phyloP scores from a whole-genome alignment of 768 basidiomycete species.

The Calocybe cyanea region DNA sequence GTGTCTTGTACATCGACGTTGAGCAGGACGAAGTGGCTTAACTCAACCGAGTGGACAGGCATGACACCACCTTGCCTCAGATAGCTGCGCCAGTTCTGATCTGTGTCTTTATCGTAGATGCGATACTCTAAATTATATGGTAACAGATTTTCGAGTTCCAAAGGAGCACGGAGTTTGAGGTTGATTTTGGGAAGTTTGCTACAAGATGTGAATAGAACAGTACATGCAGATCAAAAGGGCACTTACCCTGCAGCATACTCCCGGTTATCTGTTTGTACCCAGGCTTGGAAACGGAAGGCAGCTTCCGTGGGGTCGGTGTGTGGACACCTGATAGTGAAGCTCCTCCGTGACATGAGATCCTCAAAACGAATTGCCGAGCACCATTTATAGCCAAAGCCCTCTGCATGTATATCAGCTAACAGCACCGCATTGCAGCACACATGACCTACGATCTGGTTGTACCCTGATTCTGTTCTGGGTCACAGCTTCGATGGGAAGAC shows the following conservation, averaged over 20 bases:
- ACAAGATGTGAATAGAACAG: neutral
- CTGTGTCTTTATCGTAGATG: slow-evolving; percentile 94
- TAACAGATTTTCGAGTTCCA: slow-evolving; percentile 93
- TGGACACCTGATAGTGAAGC: slow-evolving; percentile 80
- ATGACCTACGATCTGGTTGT: slow-evolving; percentile 83
- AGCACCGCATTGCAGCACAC: neutral
- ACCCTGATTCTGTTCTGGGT: slow-evolving; percentile 77
- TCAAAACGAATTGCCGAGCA: slow-evolving; percentile 86
- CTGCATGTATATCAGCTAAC: slow-evolving; percentile 34
- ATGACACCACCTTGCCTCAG: slow-evolving; percentile 90
- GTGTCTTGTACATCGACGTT: slow-evolving; percentile 92
- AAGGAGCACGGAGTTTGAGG: slow-evolving; percentile 83
- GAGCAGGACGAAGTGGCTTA: slow-evolving; percentile 83
- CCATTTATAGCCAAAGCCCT: slow-evolving; percentile 97
- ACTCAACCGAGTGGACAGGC: slow-evolving; percentile 94
- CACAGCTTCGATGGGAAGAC: slow-evolving; percentile 88
- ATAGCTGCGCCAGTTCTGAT: slow-evolving; percentile 94
- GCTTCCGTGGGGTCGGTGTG: slow-evolving; percentile 79
- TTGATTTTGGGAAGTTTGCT: slow-evolving; percentile 86
- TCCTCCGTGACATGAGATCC: slow-evolving; percentile 67
- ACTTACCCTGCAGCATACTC: slow-evolving; percentile 53
- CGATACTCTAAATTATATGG: slow-evolving; percentile 94
- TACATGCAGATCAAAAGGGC: neutral
- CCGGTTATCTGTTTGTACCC: slow-evolving; percentile 67
- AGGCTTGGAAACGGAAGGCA: slow-evolving; percentile 92